Percentiles rank a stretch among this genome's conserved stretches.
These are phyloP conservation scores for Thermomucor indicae-seudaticae DNA, from an alignment of 371 early-diverging fungal genomes.

Conservation along the genomic window DNA sequence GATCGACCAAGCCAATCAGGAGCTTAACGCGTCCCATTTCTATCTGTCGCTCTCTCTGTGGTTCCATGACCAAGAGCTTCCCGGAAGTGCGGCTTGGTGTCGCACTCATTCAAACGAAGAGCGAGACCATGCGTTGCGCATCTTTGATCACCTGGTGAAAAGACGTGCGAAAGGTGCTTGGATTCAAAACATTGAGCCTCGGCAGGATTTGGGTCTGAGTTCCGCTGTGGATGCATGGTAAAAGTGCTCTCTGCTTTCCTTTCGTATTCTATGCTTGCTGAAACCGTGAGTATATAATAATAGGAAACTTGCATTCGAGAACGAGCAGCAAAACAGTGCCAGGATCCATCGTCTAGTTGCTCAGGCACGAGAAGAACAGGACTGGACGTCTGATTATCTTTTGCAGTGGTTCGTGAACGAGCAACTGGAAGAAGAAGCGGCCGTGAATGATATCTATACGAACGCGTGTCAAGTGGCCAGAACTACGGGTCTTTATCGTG, in stretches of 20 bases:
- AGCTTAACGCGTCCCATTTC: constrained; percentile 13
- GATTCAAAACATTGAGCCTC: constrained; percentile 4
- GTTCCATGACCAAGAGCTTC: constrained; percentile 18
- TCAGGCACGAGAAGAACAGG: constrained; percentile 12
- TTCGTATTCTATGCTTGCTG: too few relatives aligned
- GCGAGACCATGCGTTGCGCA: constrained; percentile 12
- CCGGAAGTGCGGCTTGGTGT: constrained; percentile 16
- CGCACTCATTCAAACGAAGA: constrained; percentile 16
- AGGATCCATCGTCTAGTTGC: constrained; percentile 10
- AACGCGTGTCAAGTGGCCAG: constrained; percentile 8
- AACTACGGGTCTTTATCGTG: constrained; percentile 15
- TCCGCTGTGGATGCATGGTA: constrained; percentile 13
- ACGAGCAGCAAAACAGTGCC: constrained; percentile 13
- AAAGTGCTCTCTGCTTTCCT: too few relatives aligned
- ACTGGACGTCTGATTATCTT: constrained; percentile 13
- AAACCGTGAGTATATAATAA: too few relatives aligned
- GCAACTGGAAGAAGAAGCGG: constrained; percentile 18
- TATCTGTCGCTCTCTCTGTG: constrained; percentile 17
- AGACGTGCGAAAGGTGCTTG: constrained; percentile 15
- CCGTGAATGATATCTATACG: constrained; percentile 14
- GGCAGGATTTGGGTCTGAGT: background rate
- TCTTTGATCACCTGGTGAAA: constrained; percentile 20
- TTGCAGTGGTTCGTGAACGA: constrained; percentile 20
- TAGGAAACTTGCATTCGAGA: constrained; percentile 12
- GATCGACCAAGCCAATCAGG: constrained; percentile 17